These are phyloP conservation scores for Hemerocallis citrina DNA, from an alignment of 106 monocot genomes.

Conservation along the genomic window DNA sequence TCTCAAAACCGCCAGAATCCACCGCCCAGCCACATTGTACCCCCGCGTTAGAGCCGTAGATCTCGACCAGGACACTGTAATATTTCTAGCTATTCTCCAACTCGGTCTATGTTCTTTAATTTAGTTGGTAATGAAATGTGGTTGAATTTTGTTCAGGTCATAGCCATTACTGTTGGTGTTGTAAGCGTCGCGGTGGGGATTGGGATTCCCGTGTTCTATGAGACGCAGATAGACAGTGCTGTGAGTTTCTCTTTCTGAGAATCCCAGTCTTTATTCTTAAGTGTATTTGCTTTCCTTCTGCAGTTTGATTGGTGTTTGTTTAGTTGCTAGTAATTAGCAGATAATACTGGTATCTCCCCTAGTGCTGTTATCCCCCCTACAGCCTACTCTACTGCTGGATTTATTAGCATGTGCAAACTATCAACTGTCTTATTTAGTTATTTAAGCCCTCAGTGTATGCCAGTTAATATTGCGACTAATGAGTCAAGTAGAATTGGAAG, in stretches of 20 bases:
- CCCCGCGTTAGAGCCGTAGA: slow-evolving; percentile 60
- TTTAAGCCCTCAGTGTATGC: too few relatives aligned
- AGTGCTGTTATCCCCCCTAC: too few relatives aligned
- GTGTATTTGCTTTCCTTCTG: not conserved
- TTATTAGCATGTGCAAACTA: too few relatives aligned
- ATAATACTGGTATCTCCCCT: too few relatives aligned
- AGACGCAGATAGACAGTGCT: slow-evolving; percentile 73
- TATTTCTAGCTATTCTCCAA: too few relatives aligned
- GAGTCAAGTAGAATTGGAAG: too few relatives aligned
- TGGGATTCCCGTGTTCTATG: slow-evolving; percentile 83
- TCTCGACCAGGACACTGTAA: slow-evolving; percentile 79
- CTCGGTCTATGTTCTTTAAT: not conserved
- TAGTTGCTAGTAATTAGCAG: too few relatives aligned
- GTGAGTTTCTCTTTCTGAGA: slow-evolving; percentile 34
- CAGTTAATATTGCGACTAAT: too few relatives aligned
- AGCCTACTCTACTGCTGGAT: too few relatives aligned
- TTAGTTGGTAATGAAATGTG: not conserved
- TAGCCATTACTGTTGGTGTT: slow-evolving; percentile 73
- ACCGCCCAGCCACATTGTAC: slow-evolving; percentile 5
- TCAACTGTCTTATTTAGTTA: too few relatives aligned
- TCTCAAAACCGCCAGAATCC: not conserved
- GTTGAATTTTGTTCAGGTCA: slow-evolving; percentile 24
- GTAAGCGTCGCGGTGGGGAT: slow-evolving; percentile 75
- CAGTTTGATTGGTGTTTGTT: not conserved
- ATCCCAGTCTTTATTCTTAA: too few relatives aligned